Percentiles rank a stretch among this genome's conserved stretches.
These are phyloP conservation scores for Coprinellus micaceus DNA, from an alignment of 768 basidiomycete species.

Conservation along the genomic window DNA sequence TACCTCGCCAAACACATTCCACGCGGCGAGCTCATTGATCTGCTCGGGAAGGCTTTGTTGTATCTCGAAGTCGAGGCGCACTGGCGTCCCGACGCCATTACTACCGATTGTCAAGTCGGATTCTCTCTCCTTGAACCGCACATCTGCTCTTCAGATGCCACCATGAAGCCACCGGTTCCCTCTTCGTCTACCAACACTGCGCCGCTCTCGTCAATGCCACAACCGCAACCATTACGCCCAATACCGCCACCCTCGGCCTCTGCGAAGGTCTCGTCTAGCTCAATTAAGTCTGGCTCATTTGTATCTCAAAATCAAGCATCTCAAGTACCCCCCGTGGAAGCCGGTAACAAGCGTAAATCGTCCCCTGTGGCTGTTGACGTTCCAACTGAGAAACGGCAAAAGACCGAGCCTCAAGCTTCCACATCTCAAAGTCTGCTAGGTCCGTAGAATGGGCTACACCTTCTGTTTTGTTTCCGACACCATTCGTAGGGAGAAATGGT, in stretches of 20 bases:
- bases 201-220: conserved; percentile 1
- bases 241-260: not conserved
- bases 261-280: not conserved
- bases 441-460: too few species aligned
- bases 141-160: conserved; percentile 55
- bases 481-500: too few species aligned
- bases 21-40: conserved; percentile 77
- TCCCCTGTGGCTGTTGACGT: conserved; percentile 43
- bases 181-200: conserved; percentile 11
- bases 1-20: conserved; percentile 71
- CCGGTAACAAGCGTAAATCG: conserved; percentile 49
- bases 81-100: conserved; percentile 62
- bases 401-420: conserved; percentile 30
- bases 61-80: conserved; percentile 83
- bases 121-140: conserved; percentile 79
- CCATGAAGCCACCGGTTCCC: conserved; percentile 15
- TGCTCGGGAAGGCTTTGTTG: conserved; percentile 74
- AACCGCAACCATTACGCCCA: not conserved
- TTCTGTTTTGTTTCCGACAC: too few species aligned
- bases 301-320: not conserved
- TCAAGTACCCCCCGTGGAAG: conserved; percentile 11
- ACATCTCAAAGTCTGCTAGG: not conserved
- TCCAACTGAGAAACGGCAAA: conserved; percentile 62
- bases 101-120: conserved; percentile 59
- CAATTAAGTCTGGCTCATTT: not conserved